Evolutionary conservation across 73 alveolate genomes (phyloP).

Genomic region (Halteria grandinella): DNA sequence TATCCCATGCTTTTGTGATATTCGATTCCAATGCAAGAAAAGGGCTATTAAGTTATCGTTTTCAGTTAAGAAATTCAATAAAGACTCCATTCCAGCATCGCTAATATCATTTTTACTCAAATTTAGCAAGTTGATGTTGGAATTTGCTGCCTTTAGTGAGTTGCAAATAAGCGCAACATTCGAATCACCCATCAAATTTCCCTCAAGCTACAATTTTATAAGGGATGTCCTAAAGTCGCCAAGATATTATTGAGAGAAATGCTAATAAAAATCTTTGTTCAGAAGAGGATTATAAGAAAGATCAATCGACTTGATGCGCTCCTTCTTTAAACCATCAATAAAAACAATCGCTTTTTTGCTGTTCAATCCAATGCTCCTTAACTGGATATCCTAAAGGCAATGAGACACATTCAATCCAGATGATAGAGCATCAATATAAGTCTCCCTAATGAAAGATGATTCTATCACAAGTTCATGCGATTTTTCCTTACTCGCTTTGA

Average conservation of each 20-base stretch:
- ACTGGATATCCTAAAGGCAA: slow-evolving; percentile 27
- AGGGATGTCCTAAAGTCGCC: slow-evolving; percentile 37
- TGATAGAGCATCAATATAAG: slow-evolving; percentile 56
- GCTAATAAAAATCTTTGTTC: slow-evolving; percentile 11
- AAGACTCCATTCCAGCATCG: slow-evolving; percentile 41
- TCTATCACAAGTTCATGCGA: slow-evolving; percentile 12
- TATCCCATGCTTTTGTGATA: slow-evolving; percentile 48
- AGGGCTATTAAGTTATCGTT: slow-evolving; percentile 44
- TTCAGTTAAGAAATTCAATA: slow-evolving; percentile 40
- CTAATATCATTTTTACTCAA: slow-evolving; percentile 64
- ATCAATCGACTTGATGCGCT: slow-evolving; percentile 21
- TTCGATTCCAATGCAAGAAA: slow-evolving; percentile 65
- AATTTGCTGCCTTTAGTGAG: slow-evolving; percentile 36
- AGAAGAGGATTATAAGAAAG: slow-evolving; percentile 22
- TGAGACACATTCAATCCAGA: slow-evolving; percentile 51
- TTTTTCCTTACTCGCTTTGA: slow-evolving; percentile 53
- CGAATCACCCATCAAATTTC: slow-evolving; percentile 51
- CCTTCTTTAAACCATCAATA: not conserved
- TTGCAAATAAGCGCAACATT: slow-evolving; percentile 17
- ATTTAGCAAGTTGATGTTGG: slow-evolving; percentile 37
- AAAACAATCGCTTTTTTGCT: slow-evolving; percentile 35
- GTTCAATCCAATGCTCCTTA: slow-evolving; percentile 16
- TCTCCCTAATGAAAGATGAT: slow-evolving; percentile 61
- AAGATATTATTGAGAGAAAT: slow-evolving; percentile 20
- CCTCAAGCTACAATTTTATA: slow-evolving; percentile 38